These are phyloP conservation scores for Prunus mume DNA, from an alignment of 306 rosid genomes.

Conservation along the genomic window DNA sequence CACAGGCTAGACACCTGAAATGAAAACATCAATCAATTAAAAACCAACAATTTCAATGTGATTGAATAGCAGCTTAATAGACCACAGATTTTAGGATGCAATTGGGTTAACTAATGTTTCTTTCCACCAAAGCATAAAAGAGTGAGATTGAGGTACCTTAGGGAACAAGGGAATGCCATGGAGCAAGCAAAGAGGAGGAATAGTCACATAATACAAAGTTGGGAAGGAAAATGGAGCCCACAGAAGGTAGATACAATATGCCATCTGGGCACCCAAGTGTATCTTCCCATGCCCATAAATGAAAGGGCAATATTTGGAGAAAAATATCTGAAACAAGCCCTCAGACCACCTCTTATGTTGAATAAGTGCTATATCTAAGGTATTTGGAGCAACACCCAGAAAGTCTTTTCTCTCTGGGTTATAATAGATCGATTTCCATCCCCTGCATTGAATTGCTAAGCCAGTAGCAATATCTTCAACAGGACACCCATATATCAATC, in stretches of 20 bases:
- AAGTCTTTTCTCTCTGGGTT: constrained; percentile 58
- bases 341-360: constrained; percentile 66
- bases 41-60: background rate
- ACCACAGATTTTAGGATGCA: background rate
- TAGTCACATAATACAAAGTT: constrained; percentile 38
- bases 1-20: constrained; percentile 41
- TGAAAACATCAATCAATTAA: background rate
- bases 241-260: constrained; percentile 47
- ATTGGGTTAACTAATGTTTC: background rate
- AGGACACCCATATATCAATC: constrained; percentile 62
- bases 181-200: constrained; percentile 60
- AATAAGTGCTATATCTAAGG: constrained; percentile 39
- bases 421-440: constrained; percentile 71
- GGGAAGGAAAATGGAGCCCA: constrained; percentile 75
- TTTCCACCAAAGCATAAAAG: background rate
- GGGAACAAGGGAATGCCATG: constrained; percentile 62
- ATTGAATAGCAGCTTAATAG: background rate
- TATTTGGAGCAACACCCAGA: constrained; percentile 65
- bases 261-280: constrained; percentile 56
- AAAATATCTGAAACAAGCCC: constrained; percentile 57
- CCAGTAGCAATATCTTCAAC: constrained; percentile 66
- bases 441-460: constrained; percentile 52
- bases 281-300: constrained; percentile 62
- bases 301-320: constrained; percentile 77
- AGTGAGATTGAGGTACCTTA: constrained; percentile 31